Conservation (phyloP, 257 asterid genomes). For the Solanum gandarillasii region DNA sequence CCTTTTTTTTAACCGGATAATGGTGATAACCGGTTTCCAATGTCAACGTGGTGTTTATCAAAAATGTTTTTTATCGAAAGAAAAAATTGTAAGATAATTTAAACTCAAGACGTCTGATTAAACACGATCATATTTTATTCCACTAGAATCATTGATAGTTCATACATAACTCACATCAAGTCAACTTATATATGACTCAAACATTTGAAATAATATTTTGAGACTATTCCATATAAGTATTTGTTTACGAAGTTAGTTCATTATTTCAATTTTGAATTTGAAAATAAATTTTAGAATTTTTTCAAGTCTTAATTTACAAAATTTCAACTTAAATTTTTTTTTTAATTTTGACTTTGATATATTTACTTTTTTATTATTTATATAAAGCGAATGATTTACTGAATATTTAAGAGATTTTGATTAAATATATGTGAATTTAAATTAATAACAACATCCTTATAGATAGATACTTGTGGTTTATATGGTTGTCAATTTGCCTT, state of each 20-base stretch:
- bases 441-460: neutral
- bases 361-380: neutral
- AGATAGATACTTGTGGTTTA: neutral
- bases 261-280: neutral
- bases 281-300: neutral
- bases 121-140: neutral
- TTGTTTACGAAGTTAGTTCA: neutral
- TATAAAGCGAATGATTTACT: neutral
- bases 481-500: neutral
- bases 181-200: neutral
- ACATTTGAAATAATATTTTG: neutral
- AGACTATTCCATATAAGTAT: neutral
- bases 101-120: neutral
- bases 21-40: neutral
- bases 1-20: neutral
- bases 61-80: no score
- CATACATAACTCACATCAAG: neutral
- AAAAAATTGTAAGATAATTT: neutral
- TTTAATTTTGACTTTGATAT: fast-evolving
- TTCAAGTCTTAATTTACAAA: neutral
- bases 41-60: neutral
- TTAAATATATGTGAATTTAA: neutral
- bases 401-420: neutral
- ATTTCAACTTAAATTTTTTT: neutral
- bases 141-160: neutral